phyloP scores from a whole-genome alignment of 129 eudicot genomes.

The Arctium minus region DNA sequence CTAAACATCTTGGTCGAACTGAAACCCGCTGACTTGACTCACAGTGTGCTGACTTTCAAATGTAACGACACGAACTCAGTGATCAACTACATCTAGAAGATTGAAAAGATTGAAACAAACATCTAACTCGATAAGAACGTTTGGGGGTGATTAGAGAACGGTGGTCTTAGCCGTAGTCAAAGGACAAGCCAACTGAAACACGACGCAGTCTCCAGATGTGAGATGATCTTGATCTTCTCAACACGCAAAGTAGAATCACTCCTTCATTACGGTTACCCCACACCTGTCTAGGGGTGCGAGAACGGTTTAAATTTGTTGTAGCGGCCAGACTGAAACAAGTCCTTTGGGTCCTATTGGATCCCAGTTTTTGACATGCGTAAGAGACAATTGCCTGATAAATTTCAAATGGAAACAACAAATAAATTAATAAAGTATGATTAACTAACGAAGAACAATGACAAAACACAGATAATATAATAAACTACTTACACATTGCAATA shows the following conservation, averaged over 20 bases:
- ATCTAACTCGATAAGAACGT: slow-evolving; percentile 14
- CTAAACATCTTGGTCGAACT: slow-evolving; percentile 57
- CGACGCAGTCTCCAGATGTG: slow-evolving; percentile 96
- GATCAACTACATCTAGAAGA: slow-evolving; percentile 34
- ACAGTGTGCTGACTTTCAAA: slow-evolving; percentile 13
- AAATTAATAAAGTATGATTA: not conserved
- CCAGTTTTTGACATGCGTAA: slow-evolving; percentile 41
- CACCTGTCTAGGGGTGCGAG: slow-evolving; percentile 88
- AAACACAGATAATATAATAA: not conserved
- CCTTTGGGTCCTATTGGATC: slow-evolving; percentile 51
- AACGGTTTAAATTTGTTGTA: slow-evolving; percentile 47
- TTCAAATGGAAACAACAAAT: not conserved
- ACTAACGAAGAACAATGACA: not conserved
- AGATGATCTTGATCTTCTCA: slow-evolving; percentile 90
- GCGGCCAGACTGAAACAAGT: slow-evolving; percentile 94
- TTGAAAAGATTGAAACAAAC: slow-evolving; percentile 23
- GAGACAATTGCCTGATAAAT: slow-evolving; percentile 58
- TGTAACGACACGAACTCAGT: slow-evolving; percentile 26
- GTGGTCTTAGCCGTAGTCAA: slow-evolving; percentile 88
- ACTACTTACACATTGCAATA: not conserved
- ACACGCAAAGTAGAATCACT: slow-evolving; percentile 57
- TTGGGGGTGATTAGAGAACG: slow-evolving; percentile 18
- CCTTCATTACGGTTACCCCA: slow-evolving; percentile 69
- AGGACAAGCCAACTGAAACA: slow-evolving; percentile 71
- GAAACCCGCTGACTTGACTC: slow-evolving; percentile 4